phyloP scores from a whole-genome alignment of 2,329 filamentous ascomycete species.

The Tympanopsis confertula region DNA sequence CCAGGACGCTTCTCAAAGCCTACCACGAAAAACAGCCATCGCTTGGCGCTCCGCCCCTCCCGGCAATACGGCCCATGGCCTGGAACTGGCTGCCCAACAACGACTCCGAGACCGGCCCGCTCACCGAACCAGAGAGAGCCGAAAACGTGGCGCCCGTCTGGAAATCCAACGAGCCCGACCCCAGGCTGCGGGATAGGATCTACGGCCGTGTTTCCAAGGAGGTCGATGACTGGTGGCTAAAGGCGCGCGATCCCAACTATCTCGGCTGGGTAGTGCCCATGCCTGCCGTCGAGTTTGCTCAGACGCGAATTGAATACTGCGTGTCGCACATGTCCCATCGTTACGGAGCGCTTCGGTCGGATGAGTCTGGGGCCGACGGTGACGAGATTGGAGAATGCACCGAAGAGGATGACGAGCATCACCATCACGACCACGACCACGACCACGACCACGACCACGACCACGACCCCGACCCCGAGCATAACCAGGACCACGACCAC shows the following conservation, averaged over 20 bases:
- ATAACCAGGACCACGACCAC: slow-evolving; percentile 64
- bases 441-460: slow-evolving; percentile 33
- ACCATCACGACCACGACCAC: slow-evolving; percentile 3
- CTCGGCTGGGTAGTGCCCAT: slow-evolving; percentile 46
- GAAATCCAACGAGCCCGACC: slow-evolving; percentile 18
- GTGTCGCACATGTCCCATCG: slow-evolving; percentile 47
- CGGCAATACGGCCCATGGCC: slow-evolving; percentile 37
- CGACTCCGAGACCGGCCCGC: slow-evolving; percentile 10
- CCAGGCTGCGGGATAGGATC: slow-evolving; percentile 35
- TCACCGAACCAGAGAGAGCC: slow-evolving; percentile 19
- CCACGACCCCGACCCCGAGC: slow-evolving; percentile 57
- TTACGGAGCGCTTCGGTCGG: slow-evolving; percentile 19
- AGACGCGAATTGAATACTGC: slow-evolving; percentile 43
- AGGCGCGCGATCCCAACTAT: slow-evolving; percentile 46
- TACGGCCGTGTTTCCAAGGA: slow-evolving; percentile 53
- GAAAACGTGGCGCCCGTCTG: slow-evolving; percentile 15
- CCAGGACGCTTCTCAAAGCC: slow-evolving; percentile 38
- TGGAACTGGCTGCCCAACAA: slow-evolving; percentile 40
- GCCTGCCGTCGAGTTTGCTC: slow-evolving; percentile 48
- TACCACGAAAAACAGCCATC: slow-evolving; percentile 38
- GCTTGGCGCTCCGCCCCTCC: slow-evolving; percentile 26
- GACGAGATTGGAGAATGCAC: slow-evolving; percentile 22
- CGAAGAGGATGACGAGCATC: slow-evolving; percentile 15
- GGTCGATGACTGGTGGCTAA: slow-evolving; percentile 55
- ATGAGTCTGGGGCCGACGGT: slow-evolving; percentile 1